These are phyloP conservation scores for Botrytis medusae DNA, from an alignment of 2,329 filamentous ascomycete species.

Conservation along the genomic window DNA sequence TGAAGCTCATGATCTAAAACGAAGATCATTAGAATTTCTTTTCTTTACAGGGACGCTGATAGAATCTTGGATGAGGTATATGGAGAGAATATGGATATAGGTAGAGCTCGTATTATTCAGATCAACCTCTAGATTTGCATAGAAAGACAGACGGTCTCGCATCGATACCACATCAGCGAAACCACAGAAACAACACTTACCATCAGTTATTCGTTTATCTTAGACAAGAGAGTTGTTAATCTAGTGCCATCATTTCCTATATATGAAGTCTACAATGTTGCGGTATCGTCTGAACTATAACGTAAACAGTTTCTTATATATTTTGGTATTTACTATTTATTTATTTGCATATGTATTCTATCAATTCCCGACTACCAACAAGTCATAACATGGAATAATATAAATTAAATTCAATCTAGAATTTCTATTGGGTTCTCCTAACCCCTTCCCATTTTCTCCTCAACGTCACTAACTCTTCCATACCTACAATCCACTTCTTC, in stretches of 20 bases:
- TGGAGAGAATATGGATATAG: not conserved
- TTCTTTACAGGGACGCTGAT: not conserved
- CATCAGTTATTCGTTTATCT: not conserved
- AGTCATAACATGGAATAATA: not conserved
- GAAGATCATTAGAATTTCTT: not conserved
- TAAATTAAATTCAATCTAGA: not conserved
- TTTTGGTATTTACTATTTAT: slow-evolving; percentile 15
- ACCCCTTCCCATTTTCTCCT: slow-evolving; percentile 18
- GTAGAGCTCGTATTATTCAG: not conserved
- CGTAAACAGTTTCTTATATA: not conserved
- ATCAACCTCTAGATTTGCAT: not conserved
- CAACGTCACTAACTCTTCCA: slow-evolving; percentile 65
- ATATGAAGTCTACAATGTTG: too few species aligned
- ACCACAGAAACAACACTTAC: not conserved
- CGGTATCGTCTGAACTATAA: not conserved
- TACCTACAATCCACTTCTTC: slow-evolving; percentile 71
- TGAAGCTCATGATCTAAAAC: not conserved
- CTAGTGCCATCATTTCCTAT: not conserved
- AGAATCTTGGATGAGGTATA: not conserved
- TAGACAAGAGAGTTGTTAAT: not conserved
- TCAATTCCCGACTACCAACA: not conserved
- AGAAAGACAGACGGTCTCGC: not conserved
- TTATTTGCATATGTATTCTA: slow-evolving; percentile 18
- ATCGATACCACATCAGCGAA: not conserved
- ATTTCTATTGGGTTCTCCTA: slow-evolving; percentile 6